Conservation (phyloP, 306 rosid genomes). For the Heteromeles arbutifolia region DNA sequence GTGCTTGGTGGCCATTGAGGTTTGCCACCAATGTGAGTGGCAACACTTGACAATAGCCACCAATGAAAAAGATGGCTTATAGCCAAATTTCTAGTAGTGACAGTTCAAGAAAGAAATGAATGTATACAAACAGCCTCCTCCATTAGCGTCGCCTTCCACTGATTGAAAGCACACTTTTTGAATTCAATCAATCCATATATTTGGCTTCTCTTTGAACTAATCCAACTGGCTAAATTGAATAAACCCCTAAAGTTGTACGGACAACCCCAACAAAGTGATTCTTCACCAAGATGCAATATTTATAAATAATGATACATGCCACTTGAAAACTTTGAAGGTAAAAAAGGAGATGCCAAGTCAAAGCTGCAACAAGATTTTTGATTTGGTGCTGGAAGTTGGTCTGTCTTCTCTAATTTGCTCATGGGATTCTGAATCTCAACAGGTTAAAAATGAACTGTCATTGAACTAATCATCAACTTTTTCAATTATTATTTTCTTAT, state of each 20-base stretch:
- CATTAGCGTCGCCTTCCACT: not conserved
- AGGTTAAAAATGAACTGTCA: too few species aligned
- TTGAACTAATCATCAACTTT: not conserved
- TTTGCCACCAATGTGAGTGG: too few species aligned
- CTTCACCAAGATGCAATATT: not conserved
- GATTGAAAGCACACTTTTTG: not conserved
- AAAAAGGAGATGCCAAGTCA: not conserved
- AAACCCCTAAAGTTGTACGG: not conserved
- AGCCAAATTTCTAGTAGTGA: too few species aligned
- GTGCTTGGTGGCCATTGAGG: too few species aligned
- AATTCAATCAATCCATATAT: not conserved
- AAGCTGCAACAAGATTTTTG: not conserved
- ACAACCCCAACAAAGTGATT: not conserved
- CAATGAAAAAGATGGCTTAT: too few species aligned
- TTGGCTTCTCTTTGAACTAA: not conserved
- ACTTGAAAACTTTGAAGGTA: not conserved
- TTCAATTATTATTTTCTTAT: too few species aligned
- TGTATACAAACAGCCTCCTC: not conserved
- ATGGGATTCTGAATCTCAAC: conserved; percentile 3
- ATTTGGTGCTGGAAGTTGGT: not conserved
- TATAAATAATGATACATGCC: not conserved
- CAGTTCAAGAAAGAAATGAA: not conserved
- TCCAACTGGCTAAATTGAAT: not conserved
- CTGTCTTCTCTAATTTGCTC: conserved; percentile 3
- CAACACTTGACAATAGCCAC: too few species aligned